phyloP scores from a whole-genome alignment of 1,139 yeast genomes.

The Pichia inconspicua region DNA sequence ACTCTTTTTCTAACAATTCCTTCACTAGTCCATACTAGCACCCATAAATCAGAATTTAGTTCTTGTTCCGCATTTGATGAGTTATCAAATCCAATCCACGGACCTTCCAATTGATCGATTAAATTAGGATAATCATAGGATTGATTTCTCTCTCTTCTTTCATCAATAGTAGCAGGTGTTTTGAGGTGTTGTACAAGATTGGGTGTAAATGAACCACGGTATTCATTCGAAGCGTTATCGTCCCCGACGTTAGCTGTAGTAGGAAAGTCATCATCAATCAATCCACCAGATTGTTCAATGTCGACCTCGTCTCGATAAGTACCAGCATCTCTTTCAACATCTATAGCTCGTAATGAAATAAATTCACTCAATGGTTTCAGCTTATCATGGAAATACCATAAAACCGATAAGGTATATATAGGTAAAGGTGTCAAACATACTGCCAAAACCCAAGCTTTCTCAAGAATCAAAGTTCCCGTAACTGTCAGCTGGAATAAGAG shows the following conservation, averaged over 20 bases:
- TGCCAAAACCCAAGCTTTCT: constrained; percentile 69
- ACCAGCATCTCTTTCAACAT: constrained; percentile 12
- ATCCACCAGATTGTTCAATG: background rate
- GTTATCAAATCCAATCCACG: constrained; percentile 65
- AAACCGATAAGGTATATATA: constrained; percentile 51
- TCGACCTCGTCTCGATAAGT: background rate
- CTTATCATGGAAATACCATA: constrained; percentile 77
- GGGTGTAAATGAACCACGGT: background rate
- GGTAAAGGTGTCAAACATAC: constrained; percentile 70
- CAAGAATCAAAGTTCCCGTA: constrained; percentile 82
- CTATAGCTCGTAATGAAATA: constrained; percentile 72
- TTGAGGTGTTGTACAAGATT: background rate
- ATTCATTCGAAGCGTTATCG: background rate
- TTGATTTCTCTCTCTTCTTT: constrained; percentile 51
- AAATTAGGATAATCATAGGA: constrained; percentile 73
- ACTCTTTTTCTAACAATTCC: constrained; percentile 47
- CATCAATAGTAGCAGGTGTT: constrained; percentile 38
- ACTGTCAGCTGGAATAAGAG: constrained; percentile 77
- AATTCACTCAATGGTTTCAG: constrained; percentile 75
- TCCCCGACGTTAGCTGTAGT: constrained; percentile 3
- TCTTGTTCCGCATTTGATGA: constrained; percentile 13
- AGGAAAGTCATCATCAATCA: background rate
- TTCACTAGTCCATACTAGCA: constrained; percentile 43
- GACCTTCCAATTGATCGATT: constrained; percentile 67
- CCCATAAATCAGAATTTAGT: constrained; percentile 37